Evolutionary conservation across 139 green algal genomes (phyloP), one percentile per base, ranked within the genome.

Genomic region (Volvox reticuliferus): DNA sequence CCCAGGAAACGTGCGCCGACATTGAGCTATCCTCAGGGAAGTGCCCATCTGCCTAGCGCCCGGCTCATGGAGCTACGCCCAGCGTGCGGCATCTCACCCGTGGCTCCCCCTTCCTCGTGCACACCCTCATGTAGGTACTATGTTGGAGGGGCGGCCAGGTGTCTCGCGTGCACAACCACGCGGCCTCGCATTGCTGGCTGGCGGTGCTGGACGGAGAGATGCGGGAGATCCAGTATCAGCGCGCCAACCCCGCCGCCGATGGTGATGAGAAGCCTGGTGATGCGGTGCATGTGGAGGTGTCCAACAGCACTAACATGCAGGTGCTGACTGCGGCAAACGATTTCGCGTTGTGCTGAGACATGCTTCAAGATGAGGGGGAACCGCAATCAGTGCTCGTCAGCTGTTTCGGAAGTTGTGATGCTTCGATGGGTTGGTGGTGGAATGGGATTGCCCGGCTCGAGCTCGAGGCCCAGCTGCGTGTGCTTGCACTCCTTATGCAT

Each of bases 161-260:
- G 21, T 84, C 44, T 28, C 90, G 90, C 67, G 79, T 94, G 50
- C 92, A 94, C 92, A 93, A 94, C 82, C 92, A 94, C 76, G 82
- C 50, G 3, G 35, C 89, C 63, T 79, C 65, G 17, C 91, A 93
- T 79, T 93, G 91, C 30, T 93, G 87, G 87, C 82, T 93, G 24
- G 77, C 87, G 30, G 88, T 88, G 65, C 82, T 93, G 35, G 67
- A 71, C 20, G 88, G 82, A 65, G 78, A 76, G 82, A 65, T 63
- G 78, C 82, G 86, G n/a, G 92, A 94, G 92, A 79, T 90, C 82
- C 92, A 89, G 65, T 91, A 86, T 55, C 76, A 86, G 86, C 37
- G 37, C 17, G 68, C 18, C n/a, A 32, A 30, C 0, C n/a, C 82
- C n/a, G 19, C 30, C 9, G 63, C 1, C 24, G 55, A 17, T 37